Evolutionary conservation across 306 rosid genomes (phyloP), one percentile per base, ranked within the genome.

Genomic region (Pachyrhizus erosus): DNA sequence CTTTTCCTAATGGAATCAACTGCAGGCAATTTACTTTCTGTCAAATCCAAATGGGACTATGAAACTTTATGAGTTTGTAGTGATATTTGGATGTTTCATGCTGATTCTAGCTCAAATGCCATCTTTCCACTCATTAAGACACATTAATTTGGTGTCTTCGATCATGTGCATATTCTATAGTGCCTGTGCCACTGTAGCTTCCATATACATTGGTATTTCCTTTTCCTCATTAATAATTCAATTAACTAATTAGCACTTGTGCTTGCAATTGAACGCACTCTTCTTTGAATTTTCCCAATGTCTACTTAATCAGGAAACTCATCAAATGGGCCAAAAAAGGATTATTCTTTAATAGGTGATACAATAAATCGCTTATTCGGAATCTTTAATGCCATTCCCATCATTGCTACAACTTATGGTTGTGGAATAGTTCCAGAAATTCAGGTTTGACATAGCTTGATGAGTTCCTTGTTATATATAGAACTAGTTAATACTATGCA

Each of bases 11-110:
- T 1, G 48, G 13, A 42, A 42, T 42, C 48, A 42, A 42, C 62
- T 24, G 5, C 33, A 58, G 66, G n/a, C 66, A 58, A 58, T 58
- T 24, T 58, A 58, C 17, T 8, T 23, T 13, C 7, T 58, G 5
- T 58, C 66, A 10, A 58, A 58, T 1, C 17, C 66, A 58, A 58
- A 58, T 58, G 66, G 66, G 66, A 58, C 66, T 58, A 58, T 55
- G 64, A 55, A 55, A 15, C 64, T 55, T 55, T 55, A 55, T 55
- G 64, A 58, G 34, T 58, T 58, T 58, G 66, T 24, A 58, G 66
- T 24, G 34, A 58, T 58, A 23, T 23, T 58, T 58, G 66, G 66
- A 23, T 58, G 34, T 34, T 24, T 58, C 17, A 58, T 58, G 66
- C 33, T 58, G 15, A 58, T 58, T 58, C 11, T 58, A n/a, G 66